Evolutionary conservation across 2,329 filamentous ascomycete genomes (phyloP).

Genomic region (Pleomassaria siparia): DNA sequence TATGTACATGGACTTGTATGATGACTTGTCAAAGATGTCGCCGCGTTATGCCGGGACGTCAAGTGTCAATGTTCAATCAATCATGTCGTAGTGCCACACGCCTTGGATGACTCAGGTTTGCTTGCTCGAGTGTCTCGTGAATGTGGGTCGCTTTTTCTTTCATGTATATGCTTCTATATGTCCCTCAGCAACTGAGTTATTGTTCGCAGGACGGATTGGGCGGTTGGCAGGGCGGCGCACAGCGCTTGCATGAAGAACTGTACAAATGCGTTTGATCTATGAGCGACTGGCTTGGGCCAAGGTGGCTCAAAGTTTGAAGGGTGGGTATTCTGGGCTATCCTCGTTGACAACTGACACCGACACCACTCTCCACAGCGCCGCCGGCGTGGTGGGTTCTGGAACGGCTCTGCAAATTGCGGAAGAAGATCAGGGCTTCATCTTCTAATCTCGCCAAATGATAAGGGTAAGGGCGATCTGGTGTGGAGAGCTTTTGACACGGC

Average conservation of each 20-base stretch:
- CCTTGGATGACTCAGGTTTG: slow-evolving; percentile 4
- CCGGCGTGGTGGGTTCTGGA: slow-evolving; percentile 17
- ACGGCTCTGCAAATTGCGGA: slow-evolving; percentile 27
- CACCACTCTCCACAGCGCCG: slow-evolving; percentile 18
- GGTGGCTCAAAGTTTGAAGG: not conserved
- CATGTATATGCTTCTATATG: slow-evolving; percentile 4
- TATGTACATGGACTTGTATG: no score
- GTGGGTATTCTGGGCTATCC: not conserved
- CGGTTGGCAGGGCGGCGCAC: not conserved
- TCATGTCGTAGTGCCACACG: not conserved
- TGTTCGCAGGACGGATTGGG: slow-evolving; percentile 9
- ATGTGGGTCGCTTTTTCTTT: slow-evolving; percentile 9
- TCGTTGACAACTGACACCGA: not conserved
- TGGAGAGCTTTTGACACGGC: slow-evolving; percentile 20
- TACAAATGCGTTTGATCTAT: slow-evolving; percentile 1
- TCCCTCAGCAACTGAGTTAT: slow-evolving; percentile 1
- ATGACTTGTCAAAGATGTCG: slow-evolving; percentile 7
- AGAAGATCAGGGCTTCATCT: slow-evolving; percentile 39
- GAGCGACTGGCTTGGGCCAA: not conserved
- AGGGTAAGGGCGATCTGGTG: slow-evolving; percentile 39
- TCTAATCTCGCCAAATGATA: slow-evolving; percentile 37
- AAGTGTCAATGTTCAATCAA: slow-evolving; percentile 23
- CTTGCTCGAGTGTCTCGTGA: slow-evolving; percentile 16
- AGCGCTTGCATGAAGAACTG: slow-evolving; percentile 1
- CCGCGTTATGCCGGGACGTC: slow-evolving; percentile 14